Evolutionary conservation across 139 green algal species (phyloP), one percentile per base, ranked within the genome.

Genomic region (Tetratostichococcus sp.): DNA sequence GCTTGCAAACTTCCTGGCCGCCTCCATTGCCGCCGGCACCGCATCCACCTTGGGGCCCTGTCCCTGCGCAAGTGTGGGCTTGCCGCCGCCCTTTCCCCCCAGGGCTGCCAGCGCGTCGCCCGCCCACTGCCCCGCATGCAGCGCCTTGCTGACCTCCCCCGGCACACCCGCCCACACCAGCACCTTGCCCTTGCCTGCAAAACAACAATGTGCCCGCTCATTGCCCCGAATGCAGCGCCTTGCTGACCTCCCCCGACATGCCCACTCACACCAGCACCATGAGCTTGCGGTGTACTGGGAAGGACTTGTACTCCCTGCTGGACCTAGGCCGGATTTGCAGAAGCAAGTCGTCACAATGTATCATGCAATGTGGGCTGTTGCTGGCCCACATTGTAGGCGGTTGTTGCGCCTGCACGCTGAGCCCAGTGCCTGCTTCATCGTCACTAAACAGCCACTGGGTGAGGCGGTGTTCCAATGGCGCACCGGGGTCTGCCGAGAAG

Each of bases 71-170:
- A 76, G 70, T 59, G 77, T 86, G 4, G 91, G 83, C 84, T 95
- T 96, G 78, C 93, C 93, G 72, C 95, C 95, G 43, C 95, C 95
- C 85, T 98, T 98, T 72, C 95, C 95, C 6, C 88, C 92, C 58
- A 98, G 69, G 28, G 81, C 74, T 1, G 57, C 74, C 33, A 86
- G 75, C 30, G 70, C 79, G 33, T 67, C 78, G 42, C 77, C 84
- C 25, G 95, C 79, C 89, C 92, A 98, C 43, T 91, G 87, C n/a
- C 86, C 84, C 2, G 91, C 91, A 33, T 89, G 84, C 43, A 98
- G 75, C 79, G 86, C 88, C 69, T 70, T 72, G 17, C 68, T 72
- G 2, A 90, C 42, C 0, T 80, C 84, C 26, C 92, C 73, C 11
- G 94, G 90, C 65, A 98, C 94, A 28, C 82, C 88, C 28, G 85